phyloP scores from a whole-genome alignment of 2,329 filamentous ascomycete species.

The Akanthomyces muscarius region DNA sequence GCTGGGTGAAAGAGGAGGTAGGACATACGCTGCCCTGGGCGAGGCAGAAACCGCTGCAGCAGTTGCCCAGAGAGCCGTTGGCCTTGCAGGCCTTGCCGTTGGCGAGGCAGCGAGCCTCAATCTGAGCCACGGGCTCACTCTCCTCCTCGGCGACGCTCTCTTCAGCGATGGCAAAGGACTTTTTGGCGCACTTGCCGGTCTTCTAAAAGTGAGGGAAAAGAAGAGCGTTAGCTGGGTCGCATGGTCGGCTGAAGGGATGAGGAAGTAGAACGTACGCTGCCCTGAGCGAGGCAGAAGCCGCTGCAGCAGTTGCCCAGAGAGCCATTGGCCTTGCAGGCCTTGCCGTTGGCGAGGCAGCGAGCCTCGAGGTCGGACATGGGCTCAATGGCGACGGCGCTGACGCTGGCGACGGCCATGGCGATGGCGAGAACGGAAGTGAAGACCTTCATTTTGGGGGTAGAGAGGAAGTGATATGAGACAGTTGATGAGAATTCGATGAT shows the following conservation, averaged over 20 bases:
- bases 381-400: not conserved
- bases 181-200: not conserved
- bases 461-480: not conserved
- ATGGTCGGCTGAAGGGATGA: not conserved
- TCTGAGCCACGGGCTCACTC: too few relatives aligned
- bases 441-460: not conserved
- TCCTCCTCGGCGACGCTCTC: not conserved
- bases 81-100: not conserved
- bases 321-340: not conserved
- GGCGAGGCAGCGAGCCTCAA: not conserved
- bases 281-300: not conserved
- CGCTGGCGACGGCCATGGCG: not conserved
- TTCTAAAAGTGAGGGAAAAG: not conserved
- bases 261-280: not conserved
- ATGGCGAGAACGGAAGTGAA: not conserved
- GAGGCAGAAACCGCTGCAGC: not conserved
- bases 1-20: not conserved
- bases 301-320: not conserved
- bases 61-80: not conserved
- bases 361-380: not conserved
- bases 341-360: constrained; percentile 1
- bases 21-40: not conserved
- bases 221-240: too few relatives aligned
- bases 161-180: not conserved
- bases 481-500: not conserved